phyloP scores from a whole-genome alignment of 2,329 filamentous ascomycete species.

The Hypoxylon sp. region DNA sequence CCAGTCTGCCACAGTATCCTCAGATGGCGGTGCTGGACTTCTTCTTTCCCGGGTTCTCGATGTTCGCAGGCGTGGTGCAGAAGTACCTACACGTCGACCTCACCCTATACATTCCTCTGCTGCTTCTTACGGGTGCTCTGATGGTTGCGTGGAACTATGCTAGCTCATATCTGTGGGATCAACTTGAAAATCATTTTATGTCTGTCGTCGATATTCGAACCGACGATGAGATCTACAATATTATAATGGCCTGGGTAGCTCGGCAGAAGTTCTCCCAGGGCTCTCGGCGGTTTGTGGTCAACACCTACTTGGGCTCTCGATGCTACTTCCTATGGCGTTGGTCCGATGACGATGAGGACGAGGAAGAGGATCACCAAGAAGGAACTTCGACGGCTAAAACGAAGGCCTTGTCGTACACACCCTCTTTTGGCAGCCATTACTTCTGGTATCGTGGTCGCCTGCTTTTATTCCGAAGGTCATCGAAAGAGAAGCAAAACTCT shows the following conservation, averaged over 20 bases:
- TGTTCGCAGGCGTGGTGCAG: conserved; percentile 65
- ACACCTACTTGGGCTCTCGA: conserved; percentile 69
- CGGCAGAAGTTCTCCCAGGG: conserved; percentile 70
- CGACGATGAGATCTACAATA: conserved; percentile 80
- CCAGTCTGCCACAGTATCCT: conserved; percentile 43
- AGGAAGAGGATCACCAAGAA: conserved; percentile 56
- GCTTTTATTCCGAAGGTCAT: conserved; percentile 68
- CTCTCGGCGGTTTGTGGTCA: conserved; percentile 73
- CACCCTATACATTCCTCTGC: conserved; percentile 70
- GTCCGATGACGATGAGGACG: conserved; percentile 61
- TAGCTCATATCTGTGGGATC: conserved; percentile 60
- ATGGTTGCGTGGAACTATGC: conserved; percentile 67
- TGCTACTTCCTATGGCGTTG: conserved; percentile 62
- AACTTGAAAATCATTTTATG: conserved; percentile 69
- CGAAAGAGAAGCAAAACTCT: conserved; percentile 59
- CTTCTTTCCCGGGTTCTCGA: conserved; percentile 74
- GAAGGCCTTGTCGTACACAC: conserved; percentile 72
- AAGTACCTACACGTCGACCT: conserved; percentile 72
- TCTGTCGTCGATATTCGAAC: conserved; percentile 74
- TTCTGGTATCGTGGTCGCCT: conserved; percentile 74
- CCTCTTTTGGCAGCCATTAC: conserved; percentile 73
- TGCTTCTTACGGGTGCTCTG: conserved; percentile 64
- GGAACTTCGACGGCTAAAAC: conserved; percentile 55
- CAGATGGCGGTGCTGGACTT: conserved; percentile 68
- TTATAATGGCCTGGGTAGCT: conserved; percentile 77